Evolutionary conservation across 2,329 filamentous ascomycete species (phyloP), one percentile per base, ranked within the genome.

Genomic region (Aplosporella prunicola): DNA sequence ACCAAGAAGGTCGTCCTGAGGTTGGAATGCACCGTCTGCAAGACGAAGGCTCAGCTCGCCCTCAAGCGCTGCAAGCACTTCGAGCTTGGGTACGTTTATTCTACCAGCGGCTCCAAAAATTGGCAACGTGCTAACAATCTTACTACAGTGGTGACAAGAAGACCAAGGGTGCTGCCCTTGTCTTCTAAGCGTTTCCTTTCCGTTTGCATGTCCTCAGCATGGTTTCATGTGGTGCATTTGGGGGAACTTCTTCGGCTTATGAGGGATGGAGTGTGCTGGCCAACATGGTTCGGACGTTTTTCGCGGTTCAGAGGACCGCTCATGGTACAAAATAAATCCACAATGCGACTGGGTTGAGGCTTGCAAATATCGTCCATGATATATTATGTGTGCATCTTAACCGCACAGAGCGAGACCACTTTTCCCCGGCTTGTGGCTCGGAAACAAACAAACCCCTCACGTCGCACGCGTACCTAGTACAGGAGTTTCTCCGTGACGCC

Each of bases 61-160:
- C 76, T 98, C 70, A 98, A 98, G 84, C 86, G 91, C 67, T 98
- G 91, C 87, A 98, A 98, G 84, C 91, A 98, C 80, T 98, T 98
- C 73, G 91, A 98, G 77, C 76, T 98, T 63, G 91, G 87, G 85
- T 93, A 87, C 51, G 85, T 78, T 48, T 10, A 27, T 28, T 15
- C 17, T 9, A 11, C 13, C 18, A 17, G 14, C n/a, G 25, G 4
- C 2, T 20, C 32, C 20, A 16, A 4, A 1, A 9, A 14, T 6
- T 10, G 8, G 13, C 9, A 14, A 39, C 18, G 16, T 45, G 28
- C 27, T 34, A 22, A 27, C 20, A 32, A 5, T 9, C 50, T 44
- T 35, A 14, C 47, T 44, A 59, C 57, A 93, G 91, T 81, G 91
- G 91, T 80, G 91, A 98, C 82, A 98, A 98, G 88, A 98, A 98